Conservation (phyloP, 768 basidiomycete species). For the Boletus vermiculosoides region DNA sequence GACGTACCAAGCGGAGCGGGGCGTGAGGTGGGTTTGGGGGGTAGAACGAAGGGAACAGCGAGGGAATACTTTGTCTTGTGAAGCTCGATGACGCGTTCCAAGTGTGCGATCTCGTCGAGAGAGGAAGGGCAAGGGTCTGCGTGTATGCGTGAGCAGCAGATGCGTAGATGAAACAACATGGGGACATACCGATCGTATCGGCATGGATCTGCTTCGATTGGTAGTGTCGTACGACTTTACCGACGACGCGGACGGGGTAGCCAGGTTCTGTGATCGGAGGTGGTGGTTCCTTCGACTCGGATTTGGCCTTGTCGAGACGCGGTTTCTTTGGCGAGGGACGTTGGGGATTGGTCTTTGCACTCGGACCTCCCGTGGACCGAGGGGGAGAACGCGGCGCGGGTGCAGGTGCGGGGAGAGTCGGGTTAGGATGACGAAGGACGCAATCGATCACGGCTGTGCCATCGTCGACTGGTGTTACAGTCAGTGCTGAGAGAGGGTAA, state of each 20-base stretch:
- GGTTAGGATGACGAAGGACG: conserved; percentile 41
- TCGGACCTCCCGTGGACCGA: conserved; percentile 4
- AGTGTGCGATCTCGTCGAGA: conserved; percentile 63
- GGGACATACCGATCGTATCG: conserved; percentile 49
- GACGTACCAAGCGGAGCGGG: background rate
- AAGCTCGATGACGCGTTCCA: conserved; percentile 48
- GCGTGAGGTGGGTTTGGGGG: conserved; percentile 15
- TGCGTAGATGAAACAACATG: background rate
- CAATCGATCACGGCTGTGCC: conserved; percentile 76
- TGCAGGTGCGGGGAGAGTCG: conserved; percentile 19
- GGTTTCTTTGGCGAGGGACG: conserved; percentile 18
- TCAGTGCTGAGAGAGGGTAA: background rate
- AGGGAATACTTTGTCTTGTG: conserved; percentile 53
- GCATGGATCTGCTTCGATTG: conserved; percentile 47
- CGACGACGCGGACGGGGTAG: conserved; percentile 44
- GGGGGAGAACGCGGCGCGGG: background rate
- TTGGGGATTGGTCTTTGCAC: background rate
- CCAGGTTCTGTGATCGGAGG: conserved; percentile 47
- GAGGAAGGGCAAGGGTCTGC: conserved; percentile 46
- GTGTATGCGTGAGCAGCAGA: background rate
- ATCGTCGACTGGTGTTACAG: conserved; percentile 59
- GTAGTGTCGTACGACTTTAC: conserved; percentile 42
- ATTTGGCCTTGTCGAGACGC: conserved; percentile 6
- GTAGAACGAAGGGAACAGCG: conserved; percentile 47
- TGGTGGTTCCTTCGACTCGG: conserved; percentile 21